These are phyloP conservation scores for Nymphaea thermarum DNA, from an alignment of 164 flowering plant species.

Conservation along the genomic window DNA sequence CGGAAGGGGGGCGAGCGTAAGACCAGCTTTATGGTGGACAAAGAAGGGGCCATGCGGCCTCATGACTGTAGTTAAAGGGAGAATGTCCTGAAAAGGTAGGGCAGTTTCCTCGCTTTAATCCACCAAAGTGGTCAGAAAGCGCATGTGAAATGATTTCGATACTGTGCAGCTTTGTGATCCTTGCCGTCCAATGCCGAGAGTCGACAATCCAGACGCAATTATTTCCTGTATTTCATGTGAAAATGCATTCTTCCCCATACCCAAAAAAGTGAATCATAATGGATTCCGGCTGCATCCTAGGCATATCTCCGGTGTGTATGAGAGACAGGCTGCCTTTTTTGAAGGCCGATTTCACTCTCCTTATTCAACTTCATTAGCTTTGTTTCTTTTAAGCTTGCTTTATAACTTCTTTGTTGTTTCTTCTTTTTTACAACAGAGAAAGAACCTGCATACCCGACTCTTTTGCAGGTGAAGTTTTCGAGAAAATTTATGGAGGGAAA, in stretches of 20 bases:
- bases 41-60: no score
- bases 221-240: background rate
- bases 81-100: background rate
- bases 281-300: background rate
- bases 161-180: background rate
- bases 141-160: background rate
- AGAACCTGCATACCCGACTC: background rate
- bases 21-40: no score
- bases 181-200: no score
- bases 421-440: background rate
- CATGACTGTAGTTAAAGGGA: background rate
- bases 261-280: background rate
- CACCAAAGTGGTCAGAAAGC: background rate
- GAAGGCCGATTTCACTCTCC: no score
- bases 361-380: no score
- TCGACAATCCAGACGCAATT: background rate
- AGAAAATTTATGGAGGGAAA: no score
- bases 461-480: no score
- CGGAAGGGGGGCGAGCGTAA: no score
- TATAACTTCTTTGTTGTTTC: background rate
- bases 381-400: no score
- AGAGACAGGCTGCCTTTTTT: no score
- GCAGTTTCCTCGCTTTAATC: background rate
- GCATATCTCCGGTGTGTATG: background rate
- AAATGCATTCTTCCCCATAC: no score